Evolutionary conservation across 2,329 filamentous ascomycete genomes (phyloP), one percentile per base, ranked within the genome.

Genomic region (Chrysosporium queenslandicum): DNA sequence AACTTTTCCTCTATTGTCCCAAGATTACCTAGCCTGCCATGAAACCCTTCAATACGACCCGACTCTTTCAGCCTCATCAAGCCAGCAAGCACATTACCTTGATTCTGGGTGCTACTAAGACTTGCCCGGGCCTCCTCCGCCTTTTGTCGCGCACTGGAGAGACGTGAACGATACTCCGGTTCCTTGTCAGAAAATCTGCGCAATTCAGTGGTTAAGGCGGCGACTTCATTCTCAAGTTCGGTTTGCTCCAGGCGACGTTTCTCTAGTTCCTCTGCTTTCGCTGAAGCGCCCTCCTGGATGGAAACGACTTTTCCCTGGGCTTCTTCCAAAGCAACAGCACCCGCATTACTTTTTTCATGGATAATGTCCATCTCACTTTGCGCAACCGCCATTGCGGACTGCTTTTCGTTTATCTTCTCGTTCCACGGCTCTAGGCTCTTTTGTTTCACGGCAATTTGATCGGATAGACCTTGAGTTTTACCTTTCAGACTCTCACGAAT

Each of bases 341-440:
- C 89, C 29, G 91, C 85, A 63, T 89, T 95, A 48, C 87, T 87
- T 65, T 89, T 88, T 65, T 98, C 92, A 37, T 81, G 80, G 6
- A 98, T 77, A 53, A 98, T 97, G 55, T 89, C 85, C 59, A 97
- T 80, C 68, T 98, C 91, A 67, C 89, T 95, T 66, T 95, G 87
- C 1, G 92, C 89, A 9, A 98, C 90, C 3, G 91, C 91, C 59
- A 96, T 94, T 2, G 86, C 82, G 0, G 90, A 96, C 64, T 92
- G 86, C 68, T 95, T 97, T 65, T 95, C 85, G 67, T 92, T 96
- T 72, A 98, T 91, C 71, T 92, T 97, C 59, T 89, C 89, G 60
- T 85, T 90, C 92, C 92, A 98, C 0, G 92, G 92, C 69, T 97
- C 91, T 9, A 98, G 76, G 0, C 87, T 85, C 70, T 94, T 96